Conservation (phyloP, 345 rosid genomes). For the Populus deltoides region DNA sequence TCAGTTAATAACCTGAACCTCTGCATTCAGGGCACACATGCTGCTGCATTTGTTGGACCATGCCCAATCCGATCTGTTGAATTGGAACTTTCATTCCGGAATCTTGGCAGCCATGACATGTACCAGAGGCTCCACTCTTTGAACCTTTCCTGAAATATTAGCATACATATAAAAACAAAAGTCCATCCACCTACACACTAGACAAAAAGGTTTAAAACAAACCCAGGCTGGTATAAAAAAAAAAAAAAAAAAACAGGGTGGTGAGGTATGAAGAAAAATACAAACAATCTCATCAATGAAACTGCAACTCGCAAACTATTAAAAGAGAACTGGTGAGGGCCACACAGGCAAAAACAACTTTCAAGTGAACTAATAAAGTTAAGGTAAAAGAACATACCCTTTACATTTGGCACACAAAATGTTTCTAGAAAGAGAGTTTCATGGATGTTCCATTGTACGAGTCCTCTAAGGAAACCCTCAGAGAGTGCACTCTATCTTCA, state of each 20-base stretch:
- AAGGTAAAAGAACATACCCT: conserved; percentile 35
- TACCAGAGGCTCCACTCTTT: conserved; percentile 46
- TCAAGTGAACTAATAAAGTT: background rate
- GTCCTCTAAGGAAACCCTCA: conserved; percentile 59
- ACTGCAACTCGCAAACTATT: background rate
- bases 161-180: background rate
- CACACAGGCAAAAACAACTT: background rate
- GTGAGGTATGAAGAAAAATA: too few species aligned
- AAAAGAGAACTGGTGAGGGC: background rate
- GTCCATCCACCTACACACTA: background rate
- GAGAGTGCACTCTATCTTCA: conserved; percentile 50
- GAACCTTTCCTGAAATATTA: conserved; percentile 50
- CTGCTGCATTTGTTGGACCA: conserved; percentile 57
- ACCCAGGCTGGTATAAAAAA: too few species aligned
- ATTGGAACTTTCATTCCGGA: conserved; percentile 54
- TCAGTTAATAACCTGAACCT: conserved; percentile 40
- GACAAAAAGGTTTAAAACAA: too few species aligned
- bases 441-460: conserved; percentile 56
- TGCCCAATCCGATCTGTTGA: conserved; percentile 43
- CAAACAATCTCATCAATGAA: too few species aligned
- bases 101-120: conserved; percentile 56
- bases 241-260: too few species aligned
- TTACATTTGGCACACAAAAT: conserved; percentile 52
- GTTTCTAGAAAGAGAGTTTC: conserved; percentile 53
- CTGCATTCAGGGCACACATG: conserved; percentile 55